Percentiles rank a stretch among this genome's conserved stretches.
Conservation (phyloP, 495 filamentous ascomycete genomes). For the Penicillium diatomitis region DNA sequence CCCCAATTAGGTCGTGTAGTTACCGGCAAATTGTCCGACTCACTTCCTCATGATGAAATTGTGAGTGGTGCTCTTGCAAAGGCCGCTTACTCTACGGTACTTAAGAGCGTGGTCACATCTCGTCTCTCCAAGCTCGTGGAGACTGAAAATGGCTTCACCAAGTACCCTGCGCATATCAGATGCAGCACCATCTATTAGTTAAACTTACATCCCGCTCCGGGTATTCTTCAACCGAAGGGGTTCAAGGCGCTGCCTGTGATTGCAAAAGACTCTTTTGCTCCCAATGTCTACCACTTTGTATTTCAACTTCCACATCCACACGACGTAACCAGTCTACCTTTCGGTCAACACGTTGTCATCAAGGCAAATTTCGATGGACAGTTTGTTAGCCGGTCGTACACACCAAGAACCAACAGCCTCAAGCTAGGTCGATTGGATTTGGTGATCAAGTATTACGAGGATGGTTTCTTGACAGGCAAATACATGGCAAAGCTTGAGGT, state of each 20-base stretch:
- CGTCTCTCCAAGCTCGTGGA: constrained; percentile 17
- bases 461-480: constrained; percentile 29
- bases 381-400: constrained; percentile 23
- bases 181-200: constrained; percentile 10
- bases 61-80: neutral
- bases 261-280: constrained; percentile 28
- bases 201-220: constrained; percentile 21
- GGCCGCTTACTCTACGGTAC: neutral
- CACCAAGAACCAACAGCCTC: constrained; percentile 34
- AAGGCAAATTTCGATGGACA: constrained; percentile 27
- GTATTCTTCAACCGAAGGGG: constrained; percentile 35
- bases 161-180: constrained; percentile 27
- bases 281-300: constrained; percentile 37
- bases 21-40: too few species aligned
- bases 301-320: constrained; percentile 34
- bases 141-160: constrained; percentile 24
- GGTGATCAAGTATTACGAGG: constrained; percentile 32
- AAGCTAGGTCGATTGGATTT: constrained; percentile 31
- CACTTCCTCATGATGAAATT: too few species aligned
- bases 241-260: constrained; percentile 37
- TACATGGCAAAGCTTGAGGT: constrained; percentile 30
- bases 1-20: too few species aligned
- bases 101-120: neutral
- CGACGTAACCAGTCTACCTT: constrained; percentile 39
- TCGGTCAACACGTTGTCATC: constrained; percentile 32